Conservation (phyloP, 2,329 filamentous ascomycete species). For the Camillea tinctor region DNA sequence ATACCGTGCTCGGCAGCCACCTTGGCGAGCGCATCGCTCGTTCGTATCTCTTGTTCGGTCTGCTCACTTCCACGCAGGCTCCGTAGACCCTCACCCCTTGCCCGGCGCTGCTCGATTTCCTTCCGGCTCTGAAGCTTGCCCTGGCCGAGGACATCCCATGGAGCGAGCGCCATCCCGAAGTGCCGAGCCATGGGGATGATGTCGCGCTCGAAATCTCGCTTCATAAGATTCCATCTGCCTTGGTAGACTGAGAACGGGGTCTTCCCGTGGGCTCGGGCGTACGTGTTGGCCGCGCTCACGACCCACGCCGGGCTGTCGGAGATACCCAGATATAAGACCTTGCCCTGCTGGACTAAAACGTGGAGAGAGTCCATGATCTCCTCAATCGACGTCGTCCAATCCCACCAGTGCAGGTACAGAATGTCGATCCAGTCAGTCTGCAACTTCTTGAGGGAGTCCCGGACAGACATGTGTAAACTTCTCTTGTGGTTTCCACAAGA, state of each 20-base stretch:
- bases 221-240: constrained; percentile 36
- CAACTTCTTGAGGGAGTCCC: constrained; percentile 54
- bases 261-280: constrained; percentile 35
- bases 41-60: constrained; percentile 48
- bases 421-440: constrained; percentile 57
- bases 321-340: constrained; percentile 42
- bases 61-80: constrained; percentile 28
- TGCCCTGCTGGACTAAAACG: constrained; percentile 40
- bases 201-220: constrained; percentile 40
- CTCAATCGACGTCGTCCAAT: constrained; percentile 40
- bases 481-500: constrained; percentile 58
- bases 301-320: constrained; percentile 42
- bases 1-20: constrained; percentile 56
- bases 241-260: constrained; percentile 41
- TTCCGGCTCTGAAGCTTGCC: constrained; percentile 44
- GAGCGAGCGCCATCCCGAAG: constrained; percentile 51
- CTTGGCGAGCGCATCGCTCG: constrained; percentile 58
- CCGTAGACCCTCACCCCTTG: constrained; percentile 40
- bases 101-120: constrained; percentile 31
- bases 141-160: constrained; percentile 57
- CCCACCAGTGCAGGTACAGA: constrained; percentile 46
- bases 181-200: constrained; percentile 42
- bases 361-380: constrained; percentile 45
- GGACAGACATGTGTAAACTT: constrained; percentile 53
- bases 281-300: constrained; percentile 39